These are phyloP conservation scores for Epichloe brachyelytri DNA, from an alignment of 2,329 filamentous ascomycete genomes.

Conservation along the genomic window DNA sequence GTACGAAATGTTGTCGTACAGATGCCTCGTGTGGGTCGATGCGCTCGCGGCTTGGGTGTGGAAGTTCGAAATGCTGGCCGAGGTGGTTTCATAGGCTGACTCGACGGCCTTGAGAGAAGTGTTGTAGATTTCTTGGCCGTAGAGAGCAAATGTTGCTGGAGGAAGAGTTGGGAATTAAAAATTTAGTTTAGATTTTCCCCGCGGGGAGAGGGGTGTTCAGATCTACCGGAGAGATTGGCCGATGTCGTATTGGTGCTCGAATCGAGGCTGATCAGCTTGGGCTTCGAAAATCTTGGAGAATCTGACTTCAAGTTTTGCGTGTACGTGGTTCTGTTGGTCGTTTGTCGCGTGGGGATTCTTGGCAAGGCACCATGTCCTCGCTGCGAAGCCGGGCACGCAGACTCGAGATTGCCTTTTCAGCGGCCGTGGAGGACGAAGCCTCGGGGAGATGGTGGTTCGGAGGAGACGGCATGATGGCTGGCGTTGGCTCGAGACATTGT, in stretches of 20 bases:
- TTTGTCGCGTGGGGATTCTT: not conserved
- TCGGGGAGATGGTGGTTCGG: not conserved
- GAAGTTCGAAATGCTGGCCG: slow-evolving; percentile 12
- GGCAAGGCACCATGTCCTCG: slow-evolving; percentile 4
- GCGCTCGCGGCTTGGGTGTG: slow-evolving; percentile 7
- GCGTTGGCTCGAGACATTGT: not conserved
- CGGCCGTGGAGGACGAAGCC: slow-evolving; percentile 3
- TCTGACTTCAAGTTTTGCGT: slow-evolving; percentile 13
- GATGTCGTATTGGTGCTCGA: not conserved
- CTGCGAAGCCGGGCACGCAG: slow-evolving; percentile 18
- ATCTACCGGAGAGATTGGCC: slow-evolving; percentile 1
- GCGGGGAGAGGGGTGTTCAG: not conserved
- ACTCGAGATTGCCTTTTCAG: slow-evolving; percentile 6
- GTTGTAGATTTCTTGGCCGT: slow-evolving; percentile 4
- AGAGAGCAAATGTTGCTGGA: slow-evolving; percentile 4
- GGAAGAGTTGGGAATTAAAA: not conserved
- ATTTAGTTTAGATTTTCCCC: not conserved
- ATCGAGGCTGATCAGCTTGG: not conserved
- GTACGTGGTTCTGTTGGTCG: slow-evolving; percentile 8
- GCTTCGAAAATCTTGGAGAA: slow-evolving; percentile 5
- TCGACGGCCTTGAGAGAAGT: slow-evolving; percentile 9
- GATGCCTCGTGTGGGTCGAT: slow-evolving; percentile 8
- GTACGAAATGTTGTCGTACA: slow-evolving; percentile 21
- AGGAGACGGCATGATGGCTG: slow-evolving; percentile 7
- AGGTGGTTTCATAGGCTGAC: slow-evolving; percentile 12